Evolutionary conservation across 306 rosid genomes (phyloP).

Genomic region (Fragaria iinumae): DNA sequence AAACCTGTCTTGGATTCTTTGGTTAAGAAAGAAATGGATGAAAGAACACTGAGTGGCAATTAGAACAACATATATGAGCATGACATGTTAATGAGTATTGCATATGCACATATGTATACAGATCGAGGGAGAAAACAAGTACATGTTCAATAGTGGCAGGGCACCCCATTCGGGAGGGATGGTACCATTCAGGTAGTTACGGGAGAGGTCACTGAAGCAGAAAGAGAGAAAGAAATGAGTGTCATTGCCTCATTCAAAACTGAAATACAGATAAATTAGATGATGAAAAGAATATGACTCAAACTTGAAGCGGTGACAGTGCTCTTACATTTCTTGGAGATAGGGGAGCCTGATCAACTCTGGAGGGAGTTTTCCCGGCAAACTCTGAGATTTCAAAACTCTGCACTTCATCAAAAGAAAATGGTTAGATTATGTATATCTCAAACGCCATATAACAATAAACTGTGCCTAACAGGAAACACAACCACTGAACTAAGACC

Average conservation of each 20-base stretch:
- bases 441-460: background rate
- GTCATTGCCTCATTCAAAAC: background rate
- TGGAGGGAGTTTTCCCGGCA: slow-evolving; percentile 55
- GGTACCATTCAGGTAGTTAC: slow-evolving; percentile 61
- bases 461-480: background rate
- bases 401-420: slow-evolving; percentile 28
- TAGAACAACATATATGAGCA: background rate
- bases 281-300: background rate
- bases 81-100: too few species aligned
- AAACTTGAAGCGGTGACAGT: background rate
- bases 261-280: background rate
- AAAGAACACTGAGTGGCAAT: background rate
- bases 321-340: slow-evolving; percentile 52
- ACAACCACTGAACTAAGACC: background rate
- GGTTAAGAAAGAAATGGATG: background rate
- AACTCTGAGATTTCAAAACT: slow-evolving; percentile 43
- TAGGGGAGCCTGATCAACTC: slow-evolving; percentile 42
- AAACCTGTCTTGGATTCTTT: background rate
- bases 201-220: slow-evolving; percentile 49
- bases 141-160: slow-evolving; percentile 45
- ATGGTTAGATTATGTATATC: background rate
- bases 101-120: too few species aligned
- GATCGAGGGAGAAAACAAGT: background rate
- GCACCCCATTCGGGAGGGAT: slow-evolving; percentile 61
- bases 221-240: background rate